phyloP scores from a whole-genome alignment of 257 asterid genomes.

The Mentha longifolia region DNA sequence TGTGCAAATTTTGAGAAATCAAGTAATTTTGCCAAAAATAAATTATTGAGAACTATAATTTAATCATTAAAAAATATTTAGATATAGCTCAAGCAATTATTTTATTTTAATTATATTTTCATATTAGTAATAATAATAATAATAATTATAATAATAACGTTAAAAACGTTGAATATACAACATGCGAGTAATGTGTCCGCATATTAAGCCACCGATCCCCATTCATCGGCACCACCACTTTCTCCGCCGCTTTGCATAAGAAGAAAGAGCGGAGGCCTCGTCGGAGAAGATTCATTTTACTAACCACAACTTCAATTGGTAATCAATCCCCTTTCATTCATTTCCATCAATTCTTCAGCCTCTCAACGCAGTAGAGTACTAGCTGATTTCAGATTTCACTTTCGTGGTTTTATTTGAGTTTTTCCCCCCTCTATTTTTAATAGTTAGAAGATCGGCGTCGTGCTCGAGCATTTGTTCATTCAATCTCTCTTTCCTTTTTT shows the following conservation, averaged over 20 bases:
- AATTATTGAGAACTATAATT: too few relatives aligned
- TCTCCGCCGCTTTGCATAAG: constrained; percentile 19
- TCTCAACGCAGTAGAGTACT: background rate
- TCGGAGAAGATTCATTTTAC: background rate
- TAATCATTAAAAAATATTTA: too few relatives aligned
- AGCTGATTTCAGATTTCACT: constrained; percentile 8
- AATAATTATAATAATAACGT: too few relatives aligned
- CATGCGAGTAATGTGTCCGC: background rate
- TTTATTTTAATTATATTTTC: too few relatives aligned
- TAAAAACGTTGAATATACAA: too few relatives aligned
- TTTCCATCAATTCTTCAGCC: background rate
- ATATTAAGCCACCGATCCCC: constrained; percentile 17
- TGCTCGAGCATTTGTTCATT: background rate
- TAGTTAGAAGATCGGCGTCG: background rate
- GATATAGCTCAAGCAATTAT: too few relatives aligned
- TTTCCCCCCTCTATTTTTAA: background rate
- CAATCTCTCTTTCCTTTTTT: background rate
- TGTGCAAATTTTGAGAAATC: too few relatives aligned
- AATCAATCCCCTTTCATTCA: background rate
- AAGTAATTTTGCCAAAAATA: too few relatives aligned
- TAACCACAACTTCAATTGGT: background rate
- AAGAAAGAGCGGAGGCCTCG: background rate
- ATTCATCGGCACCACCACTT: constrained; percentile 1
- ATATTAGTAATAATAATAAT: too few relatives aligned
- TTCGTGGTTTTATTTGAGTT: background rate